These are phyloP conservation scores for Talaromyces thailandensis DNA, from an alignment of 495 filamentous ascomycete genomes.

Conservation along the genomic window DNA sequence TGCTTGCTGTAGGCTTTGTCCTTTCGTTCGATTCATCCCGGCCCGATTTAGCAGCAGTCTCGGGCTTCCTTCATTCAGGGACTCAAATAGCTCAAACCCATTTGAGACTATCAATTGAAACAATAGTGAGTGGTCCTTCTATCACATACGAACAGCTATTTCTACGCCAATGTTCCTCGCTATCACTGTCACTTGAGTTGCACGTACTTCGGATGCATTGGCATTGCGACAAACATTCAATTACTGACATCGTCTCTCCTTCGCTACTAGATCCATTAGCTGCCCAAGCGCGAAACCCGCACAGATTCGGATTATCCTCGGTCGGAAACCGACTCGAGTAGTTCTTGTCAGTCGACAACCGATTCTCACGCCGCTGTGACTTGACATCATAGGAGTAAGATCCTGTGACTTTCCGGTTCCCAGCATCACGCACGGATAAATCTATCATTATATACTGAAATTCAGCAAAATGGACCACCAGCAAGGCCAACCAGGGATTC, in stretches of 20 bases:
- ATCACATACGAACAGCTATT: neutral
- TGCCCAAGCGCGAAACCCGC: neutral
- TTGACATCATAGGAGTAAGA: neutral
- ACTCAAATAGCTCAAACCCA: neutral
- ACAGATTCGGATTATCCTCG: constrained; percentile 1
- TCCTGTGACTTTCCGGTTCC: neutral
- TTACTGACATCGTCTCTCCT: neutral
- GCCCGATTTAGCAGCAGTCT: neutral
- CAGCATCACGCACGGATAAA: neutral
- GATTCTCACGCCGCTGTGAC: neutral
- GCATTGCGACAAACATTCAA: neutral
- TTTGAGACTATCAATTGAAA: constrained; percentile 1
- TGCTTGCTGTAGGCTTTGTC: constrained; percentile 8
- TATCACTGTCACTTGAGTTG: neutral
- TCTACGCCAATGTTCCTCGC: neutral
- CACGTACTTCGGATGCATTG: neutral
- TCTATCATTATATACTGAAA: constrained; percentile 5
- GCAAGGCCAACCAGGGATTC: constrained; percentile 64
- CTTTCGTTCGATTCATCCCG: constrained; percentile 1
- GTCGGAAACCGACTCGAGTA: neutral
- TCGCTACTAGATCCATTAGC: neutral
- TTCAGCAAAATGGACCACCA: constrained; percentile 73
- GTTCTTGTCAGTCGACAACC: neutral
- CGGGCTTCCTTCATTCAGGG: neutral
- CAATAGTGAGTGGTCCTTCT: neutral